Base-by-base conservation (phyloP, 2,329 filamentous ascomycete genomes). In the Epichloe gansuensis region DNA sequence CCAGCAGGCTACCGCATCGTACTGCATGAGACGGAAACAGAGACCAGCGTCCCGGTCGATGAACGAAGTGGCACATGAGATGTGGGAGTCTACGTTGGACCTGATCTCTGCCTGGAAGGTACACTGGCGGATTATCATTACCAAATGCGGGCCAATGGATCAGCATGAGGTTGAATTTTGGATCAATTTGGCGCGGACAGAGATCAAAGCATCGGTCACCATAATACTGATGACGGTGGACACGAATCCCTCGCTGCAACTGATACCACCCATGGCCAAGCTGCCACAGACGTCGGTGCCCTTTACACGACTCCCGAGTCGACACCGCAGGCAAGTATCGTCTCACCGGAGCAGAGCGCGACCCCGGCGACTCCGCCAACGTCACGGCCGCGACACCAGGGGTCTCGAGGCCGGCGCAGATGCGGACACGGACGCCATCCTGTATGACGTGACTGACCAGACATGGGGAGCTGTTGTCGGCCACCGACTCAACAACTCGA, bases 1-100 rank as follows among this genome's bases (percentile, higher is more conserved):
- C 54, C 81, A 86, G 55, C 86, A 91, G 64, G 81, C 83, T 58
- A 86, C 78, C 15, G 78, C 82, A 0, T 85, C 86, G 0, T 91
- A 90, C 65, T 88, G 85, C 60, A 70, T 91, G 45, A 73, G 81
- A 15, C 73, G 83, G 55, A 76, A 81, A 67, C 72, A 77, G 59
- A 72, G 75, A 52, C 64, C 72, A 1, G 62, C 77, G 3, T 71
- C 76, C 7, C 76, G 72, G 13, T 62, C 71, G 1, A 79, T 89
- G 56, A 72, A 72, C 13, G 81, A 86, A 23, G 72, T 90, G n/a
- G 80, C 81, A 1, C 75, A 78, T 47, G 86, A 91, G 60, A 86
- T 93, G 3, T 91, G 88, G 86, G 78, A 82, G 52, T 86, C 82
- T 1, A 91, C 88, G 0, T 71, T 85, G 34, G 83, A 85, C n/a